A percentile compares a stretch with the other conserved stretches of the same genome.
These are phyloP conservation scores for Chrysopogon serrulatus DNA, from an alignment of 176 grass and related monocot genomes.

Conservation along the genomic window DNA sequence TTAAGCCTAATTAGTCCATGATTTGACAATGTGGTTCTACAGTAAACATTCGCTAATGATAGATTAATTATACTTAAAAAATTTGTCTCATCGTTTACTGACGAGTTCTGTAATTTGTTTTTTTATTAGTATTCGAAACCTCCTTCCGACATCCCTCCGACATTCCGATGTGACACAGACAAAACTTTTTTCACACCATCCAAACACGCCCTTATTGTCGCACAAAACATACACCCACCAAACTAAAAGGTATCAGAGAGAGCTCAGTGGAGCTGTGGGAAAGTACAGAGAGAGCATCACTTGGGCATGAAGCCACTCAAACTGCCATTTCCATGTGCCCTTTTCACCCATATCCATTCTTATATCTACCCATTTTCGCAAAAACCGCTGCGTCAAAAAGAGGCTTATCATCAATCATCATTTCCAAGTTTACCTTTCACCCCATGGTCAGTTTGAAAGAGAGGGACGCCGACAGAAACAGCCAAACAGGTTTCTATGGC, in stretches of 20 bases:
- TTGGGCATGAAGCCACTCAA: slow-evolving; percentile 70
- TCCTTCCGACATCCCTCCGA: too few relatives aligned
- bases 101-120: too few relatives aligned
- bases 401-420: slow-evolving; percentile 20
- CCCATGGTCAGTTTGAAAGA: slow-evolving; percentile 9
- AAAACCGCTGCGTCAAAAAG: slow-evolving; percentile 17
- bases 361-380: background rate
- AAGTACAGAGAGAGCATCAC: slow-evolving; percentile 63
- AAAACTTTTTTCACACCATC: too few relatives aligned
- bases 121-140: too few relatives aligned
- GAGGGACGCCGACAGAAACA: background rate
- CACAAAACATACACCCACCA: slow-evolving; percentile 8
- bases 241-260: slow-evolving; percentile 36
- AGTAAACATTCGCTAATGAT: too few relatives aligned
- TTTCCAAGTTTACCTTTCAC: slow-evolving; percentile 7
- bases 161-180: too few relatives aligned
- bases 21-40: too few relatives aligned
- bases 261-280: slow-evolving; percentile 55
- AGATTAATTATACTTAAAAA: too few relatives aligned
- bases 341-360: slow-evolving; percentile 16
- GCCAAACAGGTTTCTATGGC: background rate
- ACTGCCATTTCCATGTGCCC: background rate
- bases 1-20: too few relatives aligned
- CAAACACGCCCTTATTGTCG: too few relatives aligned
- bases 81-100: too few relatives aligned